phyloP scores from a whole-genome alignment of 495 filamentous ascomycete species.

The Xylaria flabelliformis region DNA sequence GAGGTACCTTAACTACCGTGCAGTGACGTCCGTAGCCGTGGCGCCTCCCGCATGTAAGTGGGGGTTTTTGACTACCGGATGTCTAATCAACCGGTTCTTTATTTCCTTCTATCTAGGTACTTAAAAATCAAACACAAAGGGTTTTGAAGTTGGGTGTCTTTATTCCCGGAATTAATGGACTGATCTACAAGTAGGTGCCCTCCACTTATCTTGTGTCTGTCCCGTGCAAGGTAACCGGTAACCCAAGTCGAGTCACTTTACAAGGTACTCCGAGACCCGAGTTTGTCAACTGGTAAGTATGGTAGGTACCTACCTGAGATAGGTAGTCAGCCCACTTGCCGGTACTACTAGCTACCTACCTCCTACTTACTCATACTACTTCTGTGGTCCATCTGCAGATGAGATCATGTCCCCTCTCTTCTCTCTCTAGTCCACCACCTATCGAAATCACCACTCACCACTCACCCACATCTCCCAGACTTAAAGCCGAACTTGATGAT shows the following conservation, averaged over 20 bases:
- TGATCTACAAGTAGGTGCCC: not conserved
- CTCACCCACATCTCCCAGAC: not conserved
- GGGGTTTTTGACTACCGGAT: not conserved
- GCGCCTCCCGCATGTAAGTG: not conserved
- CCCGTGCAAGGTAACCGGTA: not conserved
- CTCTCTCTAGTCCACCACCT: not conserved
- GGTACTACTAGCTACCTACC: too few relatives aligned
- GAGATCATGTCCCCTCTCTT: not conserved
- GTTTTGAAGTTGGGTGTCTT: not conserved
- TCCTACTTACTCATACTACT: too few relatives aligned
- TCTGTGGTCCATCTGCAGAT: not conserved
- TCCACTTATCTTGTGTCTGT: not conserved
- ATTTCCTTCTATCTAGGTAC: too few relatives aligned
- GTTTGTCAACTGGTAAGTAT: too few relatives aligned
- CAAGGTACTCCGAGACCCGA: not conserved
- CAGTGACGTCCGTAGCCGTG: too few relatives aligned
- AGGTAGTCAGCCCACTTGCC: too few relatives aligned
- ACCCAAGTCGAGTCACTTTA: not conserved
- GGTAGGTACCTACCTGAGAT: too few relatives aligned
- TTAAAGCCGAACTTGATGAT: constrained; percentile 10
- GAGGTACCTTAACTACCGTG: not conserved
- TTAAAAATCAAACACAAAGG: not conserved
- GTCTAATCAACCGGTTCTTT: not conserved
- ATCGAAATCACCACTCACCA: not conserved
- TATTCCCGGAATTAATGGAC: not conserved